Conservation (phyloP, 2,329 filamentous ascomycete genomes). For the Alternaria dauci region DNA sequence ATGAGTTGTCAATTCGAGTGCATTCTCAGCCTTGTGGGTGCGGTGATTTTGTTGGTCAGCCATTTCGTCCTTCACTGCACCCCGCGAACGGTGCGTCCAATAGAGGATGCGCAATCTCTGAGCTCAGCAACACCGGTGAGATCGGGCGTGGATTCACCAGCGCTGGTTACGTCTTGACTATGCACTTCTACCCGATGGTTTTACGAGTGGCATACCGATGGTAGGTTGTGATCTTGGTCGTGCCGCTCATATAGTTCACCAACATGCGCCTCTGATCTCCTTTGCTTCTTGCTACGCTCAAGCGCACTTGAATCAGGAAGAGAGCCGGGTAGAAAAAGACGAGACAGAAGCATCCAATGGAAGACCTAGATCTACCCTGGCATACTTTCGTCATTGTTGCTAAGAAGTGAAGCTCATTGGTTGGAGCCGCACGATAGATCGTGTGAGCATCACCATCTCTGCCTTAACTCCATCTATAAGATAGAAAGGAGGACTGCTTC, state of each 20-base stretch:
- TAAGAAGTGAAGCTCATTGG: no score
- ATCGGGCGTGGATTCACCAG: neutral
- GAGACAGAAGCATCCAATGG: no score
- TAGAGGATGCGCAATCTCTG: neutral
- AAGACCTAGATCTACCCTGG: no score
- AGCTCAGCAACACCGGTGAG: slow-evolving; percentile 12
- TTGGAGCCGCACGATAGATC: no score
- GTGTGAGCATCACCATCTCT: no score
- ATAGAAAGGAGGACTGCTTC: neutral
- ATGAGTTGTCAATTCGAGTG: slow-evolving; percentile 10
- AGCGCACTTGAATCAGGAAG: no score
- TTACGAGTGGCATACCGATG: neutral
- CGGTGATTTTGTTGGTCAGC: slow-evolving; percentile 9
- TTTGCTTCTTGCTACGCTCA: no score
- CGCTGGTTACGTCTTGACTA: neutral
- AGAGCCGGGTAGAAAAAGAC: no score
- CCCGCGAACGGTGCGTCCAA: neutral
- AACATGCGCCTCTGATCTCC: neutral
- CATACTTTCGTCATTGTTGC: no score
- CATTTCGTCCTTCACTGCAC: slow-evolving; percentile 5
- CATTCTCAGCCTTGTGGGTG: slow-evolving; percentile 1
- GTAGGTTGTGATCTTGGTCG: neutral
- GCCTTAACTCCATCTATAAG: neutral
- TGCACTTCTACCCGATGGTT: neutral
- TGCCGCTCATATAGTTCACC: neutral